Evolutionary conservation across 2,329 filamentous ascomycete genomes (phyloP).

Genomic region (Epichloe coenophiala): DNA sequence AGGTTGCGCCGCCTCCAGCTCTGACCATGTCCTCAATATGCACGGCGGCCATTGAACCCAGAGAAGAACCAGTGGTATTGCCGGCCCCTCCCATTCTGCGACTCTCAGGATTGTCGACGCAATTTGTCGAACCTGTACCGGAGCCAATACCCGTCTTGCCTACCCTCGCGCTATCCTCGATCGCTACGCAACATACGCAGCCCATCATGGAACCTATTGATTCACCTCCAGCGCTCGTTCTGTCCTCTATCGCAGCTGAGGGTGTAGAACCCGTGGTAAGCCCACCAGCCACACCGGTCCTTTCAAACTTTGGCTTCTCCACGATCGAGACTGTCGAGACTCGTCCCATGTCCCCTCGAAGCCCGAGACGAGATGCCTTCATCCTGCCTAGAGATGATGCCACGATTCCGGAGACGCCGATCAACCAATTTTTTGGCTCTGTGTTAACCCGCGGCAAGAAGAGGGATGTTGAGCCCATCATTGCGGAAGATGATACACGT

Average conservation of each 20-base stretch:
- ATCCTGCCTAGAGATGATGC: slow-evolving; percentile 37
- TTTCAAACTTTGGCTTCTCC: slow-evolving; percentile 28
- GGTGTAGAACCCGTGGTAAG: slow-evolving; percentile 22
- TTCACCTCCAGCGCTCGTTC: slow-evolving; percentile 16
- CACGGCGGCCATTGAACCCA: slow-evolving; percentile 21
- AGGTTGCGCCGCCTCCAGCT: slow-evolving; percentile 5
- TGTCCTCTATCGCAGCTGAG: slow-evolving; percentile 24
- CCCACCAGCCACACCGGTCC: slow-evolving; percentile 13
- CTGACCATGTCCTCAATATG: slow-evolving; percentile 19
- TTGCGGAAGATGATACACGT: slow-evolving; percentile 52
- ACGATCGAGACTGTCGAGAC: slow-evolving; percentile 32
- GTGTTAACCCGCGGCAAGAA: slow-evolving; percentile 31
- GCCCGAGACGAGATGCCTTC: slow-evolving; percentile 41
- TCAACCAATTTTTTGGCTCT: slow-evolving; percentile 30
- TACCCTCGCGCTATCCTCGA: slow-evolving; percentile 16
- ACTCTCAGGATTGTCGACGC: slow-evolving; percentile 21
- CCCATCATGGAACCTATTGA: slow-evolving; percentile 10
- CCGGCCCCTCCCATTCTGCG: slow-evolving; percentile 14
- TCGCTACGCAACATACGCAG: slow-evolving; percentile 19
- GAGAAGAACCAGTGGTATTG: slow-evolving; percentile 14
- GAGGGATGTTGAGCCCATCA: slow-evolving; percentile 29
- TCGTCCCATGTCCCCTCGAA: slow-evolving; percentile 32
- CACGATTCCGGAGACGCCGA: slow-evolving; percentile 24
- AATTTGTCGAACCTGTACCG: slow-evolving; percentile 23
- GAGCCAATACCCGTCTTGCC: slow-evolving; percentile 13